Evolutionary conservation across 306 rosid genomes (phyloP), one percentile per base, ranked within the genome.

Genomic region (Delonix regia): DNA sequence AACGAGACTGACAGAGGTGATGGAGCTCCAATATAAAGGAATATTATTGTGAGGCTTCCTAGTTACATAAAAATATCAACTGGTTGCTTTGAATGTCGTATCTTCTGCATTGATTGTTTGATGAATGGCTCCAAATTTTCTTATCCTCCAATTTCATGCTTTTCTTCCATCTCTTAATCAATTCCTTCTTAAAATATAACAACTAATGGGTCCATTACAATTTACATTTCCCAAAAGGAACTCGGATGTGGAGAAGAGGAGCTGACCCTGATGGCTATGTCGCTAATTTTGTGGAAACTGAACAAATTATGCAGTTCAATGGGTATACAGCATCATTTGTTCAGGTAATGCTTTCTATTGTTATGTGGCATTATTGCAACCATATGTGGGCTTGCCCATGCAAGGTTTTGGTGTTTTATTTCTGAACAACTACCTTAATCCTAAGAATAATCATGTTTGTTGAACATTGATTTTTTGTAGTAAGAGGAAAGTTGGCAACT

Each of bases 171-270:
- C 53, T 42, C 12, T 11, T 22, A 41, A 41, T 42, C 13, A 47
- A 4, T 67, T 41, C 34, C 48, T 41, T 67, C 19, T 65, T 38
- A 9, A 15, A 65, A 41, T 13, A 16, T 6, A 41, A 42, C 10
- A 42, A 4, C 53, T 66, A 66, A 18, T 7, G 13, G 45, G 36
- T n/a, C 3, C 30, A 42, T 27, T 51, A 13, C 76, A 14, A 60
- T 55, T 79, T 77, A 3, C 61, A 72, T 84, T 73, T 73, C 48
- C 65, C 62, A 45, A 22, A 87, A 93, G 97, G 98, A 73, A 93
- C 98, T 73, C 97, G 97, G 48, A 86, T 93, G 94, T 93, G 98
- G 98, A 89, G 97, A 89, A 89, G 98, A 76, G 97, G 97, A 68
- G 97, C 94, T 70, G 98, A 93, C 82, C 52, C 97, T 64, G 98